These are phyloP conservation scores for Candida tropicalis DNA, from an alignment of 1,139 yeast species.

Conservation along the genomic window DNA sequence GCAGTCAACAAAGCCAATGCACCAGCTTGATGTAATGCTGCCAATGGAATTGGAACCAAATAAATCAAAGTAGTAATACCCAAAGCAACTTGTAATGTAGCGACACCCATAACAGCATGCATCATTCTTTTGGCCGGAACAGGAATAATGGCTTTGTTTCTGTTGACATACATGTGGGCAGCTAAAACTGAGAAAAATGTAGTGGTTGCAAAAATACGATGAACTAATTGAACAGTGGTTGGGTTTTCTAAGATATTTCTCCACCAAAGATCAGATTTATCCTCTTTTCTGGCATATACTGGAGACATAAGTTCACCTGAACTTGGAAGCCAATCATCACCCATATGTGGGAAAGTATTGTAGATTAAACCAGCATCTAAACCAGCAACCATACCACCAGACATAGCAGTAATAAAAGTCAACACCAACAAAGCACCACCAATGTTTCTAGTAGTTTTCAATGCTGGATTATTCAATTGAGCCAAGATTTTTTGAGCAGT, in stretches of 20 bases:
- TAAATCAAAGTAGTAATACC: conserved; percentile 87
- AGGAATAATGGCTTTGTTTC: conserved; percentile 67
- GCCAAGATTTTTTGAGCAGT: conserved; percentile 55
- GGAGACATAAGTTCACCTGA: conserved; percentile 74
- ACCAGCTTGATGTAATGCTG: conserved; percentile 97
- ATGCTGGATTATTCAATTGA: conserved; percentile 52
- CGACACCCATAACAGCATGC: conserved; percentile 78
- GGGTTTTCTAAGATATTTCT: conserved; percentile 95
- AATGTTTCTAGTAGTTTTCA: conserved; percentile 57
- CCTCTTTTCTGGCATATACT: conserved; percentile 66
- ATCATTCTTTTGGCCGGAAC: conserved; percentile 50
- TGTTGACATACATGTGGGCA: conserved; percentile 62
- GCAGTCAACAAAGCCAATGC: conserved; percentile 87
- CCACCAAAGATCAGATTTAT: conserved; percentile 80
- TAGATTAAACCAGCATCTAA: conserved; percentile 96
- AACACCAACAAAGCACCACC: conserved; percentile 62
- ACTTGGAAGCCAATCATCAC: conserved; percentile 75
- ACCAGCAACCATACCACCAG: conserved; percentile 98
- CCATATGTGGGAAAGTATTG: conserved; percentile 97
- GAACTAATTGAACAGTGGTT: conserved; percentile 90
- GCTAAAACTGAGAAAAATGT: conserved; percentile 75
- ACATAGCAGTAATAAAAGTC: conserved; percentile 87
- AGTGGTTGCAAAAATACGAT: conserved; percentile 80
- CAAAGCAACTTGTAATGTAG: conserved; percentile 74
- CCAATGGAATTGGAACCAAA: conserved; percentile 89